phyloP scores from a whole-genome alignment of 2,329 filamentous ascomycete genomes.

The Rhynchosporium secalis region DNA sequence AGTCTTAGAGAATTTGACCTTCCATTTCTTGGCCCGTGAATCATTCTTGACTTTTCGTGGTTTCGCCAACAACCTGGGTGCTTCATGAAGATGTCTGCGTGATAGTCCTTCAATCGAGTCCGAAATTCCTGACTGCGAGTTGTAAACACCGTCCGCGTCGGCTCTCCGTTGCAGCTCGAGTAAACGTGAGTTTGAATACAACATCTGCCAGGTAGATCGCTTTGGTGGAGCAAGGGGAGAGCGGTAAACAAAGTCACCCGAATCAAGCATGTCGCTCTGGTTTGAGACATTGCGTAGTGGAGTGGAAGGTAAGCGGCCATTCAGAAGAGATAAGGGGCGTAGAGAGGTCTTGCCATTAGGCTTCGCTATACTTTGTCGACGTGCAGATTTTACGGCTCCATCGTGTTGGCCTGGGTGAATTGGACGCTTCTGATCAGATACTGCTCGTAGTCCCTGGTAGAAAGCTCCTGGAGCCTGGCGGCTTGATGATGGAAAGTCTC shows the following conservation, averaged over 20 bases:
- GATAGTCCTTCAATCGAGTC: conserved; percentile 10
- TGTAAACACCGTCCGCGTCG: conserved; percentile 26
- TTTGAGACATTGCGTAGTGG: conserved; percentile 7
- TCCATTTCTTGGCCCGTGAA: conserved; percentile 1
- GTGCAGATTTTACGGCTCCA: conserved; percentile 4
- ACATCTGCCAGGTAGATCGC: conserved; percentile 30
- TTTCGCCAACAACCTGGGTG: not conserved
- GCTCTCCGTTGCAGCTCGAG: conserved; percentile 24
- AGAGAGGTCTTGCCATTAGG: conserved; percentile 30
- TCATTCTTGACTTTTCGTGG: conserved; percentile 12
- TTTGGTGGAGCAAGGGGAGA: conserved; percentile 36
- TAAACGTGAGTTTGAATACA: conserved; percentile 34
- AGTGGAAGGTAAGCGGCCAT: conserved; percentile 13
- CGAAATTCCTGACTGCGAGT: conserved; percentile 7
- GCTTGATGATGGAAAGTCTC: conserved; percentile 23
- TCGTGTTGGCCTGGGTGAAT: conserved; percentile 9
- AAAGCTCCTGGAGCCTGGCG: conserved; percentile 34
- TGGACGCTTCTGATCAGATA: conserved; percentile 5
- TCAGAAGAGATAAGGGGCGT: conserved; percentile 32
- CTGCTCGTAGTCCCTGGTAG: conserved; percentile 30
- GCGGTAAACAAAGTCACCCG: conserved; percentile 33
- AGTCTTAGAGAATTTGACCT: conserved; percentile 30
- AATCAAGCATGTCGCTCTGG: conserved; percentile 12
- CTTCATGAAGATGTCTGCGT: conserved; percentile 20
- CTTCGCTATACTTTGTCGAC: conserved; percentile 17